Evolutionary conservation across 225 moss, liverwort and hornwort species (phyloP), one percentile per base, ranked within the genome.

Genomic region (Marchantia polymorpha): DNA sequence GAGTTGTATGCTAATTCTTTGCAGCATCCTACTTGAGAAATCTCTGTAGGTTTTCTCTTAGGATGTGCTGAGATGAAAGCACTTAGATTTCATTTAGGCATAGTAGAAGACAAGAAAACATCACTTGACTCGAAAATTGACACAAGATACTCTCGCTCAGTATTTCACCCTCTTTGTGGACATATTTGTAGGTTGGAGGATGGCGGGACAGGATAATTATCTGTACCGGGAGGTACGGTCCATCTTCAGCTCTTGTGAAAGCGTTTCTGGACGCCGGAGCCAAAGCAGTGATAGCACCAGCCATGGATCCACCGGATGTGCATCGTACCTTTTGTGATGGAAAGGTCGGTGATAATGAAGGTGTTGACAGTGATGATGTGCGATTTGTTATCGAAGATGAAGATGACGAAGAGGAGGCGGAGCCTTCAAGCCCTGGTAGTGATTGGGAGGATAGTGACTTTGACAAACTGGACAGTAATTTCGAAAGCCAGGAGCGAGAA

Each of bases 261-360:
- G 92, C 95, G 51, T 95, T 99, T 78, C 64, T 99, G 84, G 99
- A 99, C 69, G 89, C 91, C 29, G 99, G 95, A 90, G 95, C 99
- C 0, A 99, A 99, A 89, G 99, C 99, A 25, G 89, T 99, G 9
- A 88, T 99, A 78, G 91, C 90, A 39, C 91, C 99, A 52, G 83
- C 86, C 31, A 76, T 85, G 13, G 95, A 99, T 81, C 92, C 87
- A 56, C 75, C 88, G 27, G 92, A 87, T 30, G 51, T 68, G 51
- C 92, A 86, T 83, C 83, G 73, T 26, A 81, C 80, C 17, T 49
- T 77, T 7, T 83, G 74, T 29, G 94, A 87, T 50, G 90, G 89
- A 48, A 65, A 72, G 82, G 80, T 83, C 20, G 87, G 85, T 20
- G 83, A 83, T 6, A 86, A 91, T 7, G 85, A 85, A 74, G 80